A percentile compares a stretch with the other conserved stretches of the same genome.
phyloP scores from a whole-genome alignment of 257 asterid genomes.

The Paulownia fortunei region DNA sequence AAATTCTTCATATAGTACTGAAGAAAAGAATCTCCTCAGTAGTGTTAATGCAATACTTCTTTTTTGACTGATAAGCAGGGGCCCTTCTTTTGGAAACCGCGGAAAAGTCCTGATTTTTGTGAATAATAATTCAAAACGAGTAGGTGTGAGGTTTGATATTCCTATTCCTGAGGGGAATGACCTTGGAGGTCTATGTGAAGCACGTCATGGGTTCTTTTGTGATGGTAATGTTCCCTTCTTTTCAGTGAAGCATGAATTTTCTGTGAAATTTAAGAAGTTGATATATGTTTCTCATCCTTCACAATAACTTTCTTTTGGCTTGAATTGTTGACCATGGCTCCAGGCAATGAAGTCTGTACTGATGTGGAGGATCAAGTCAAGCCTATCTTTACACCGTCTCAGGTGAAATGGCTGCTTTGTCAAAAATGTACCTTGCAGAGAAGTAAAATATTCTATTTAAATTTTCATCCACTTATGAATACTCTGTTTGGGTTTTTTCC shows the following conservation, averaged over 20 bases:
- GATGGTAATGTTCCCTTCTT: conserved; percentile 9
- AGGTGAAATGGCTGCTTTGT: not conserved
- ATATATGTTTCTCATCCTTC: not conserved
- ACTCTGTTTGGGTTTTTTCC: not conserved
- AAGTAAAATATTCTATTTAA: not conserved
- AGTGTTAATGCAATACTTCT: not conserved
- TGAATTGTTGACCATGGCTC: not conserved
- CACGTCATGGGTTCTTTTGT: not conserved
- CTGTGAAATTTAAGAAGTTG: not conserved
- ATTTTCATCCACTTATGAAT: not conserved
- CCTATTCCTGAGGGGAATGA: not conserved
- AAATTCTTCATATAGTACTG: not conserved
- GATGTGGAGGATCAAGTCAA: conserved; percentile 20
- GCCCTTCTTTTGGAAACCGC: conserved; percentile 16
- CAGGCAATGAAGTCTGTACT: conserved; percentile 23
- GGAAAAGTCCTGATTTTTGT: not conserved
- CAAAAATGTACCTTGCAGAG: not conserved
- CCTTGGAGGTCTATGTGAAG: conserved; percentile 7
- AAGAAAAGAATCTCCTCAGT: not conserved
- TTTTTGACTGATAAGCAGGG: conserved; percentile 8
- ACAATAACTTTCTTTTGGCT: not conserved
- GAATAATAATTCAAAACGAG: not conserved
- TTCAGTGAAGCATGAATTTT: not conserved
- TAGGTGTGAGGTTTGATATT: conserved; percentile 13
- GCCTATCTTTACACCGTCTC: not conserved